Conservation (phyloP, 305 asterid genomes). For the Salvia sclarea region DNA sequence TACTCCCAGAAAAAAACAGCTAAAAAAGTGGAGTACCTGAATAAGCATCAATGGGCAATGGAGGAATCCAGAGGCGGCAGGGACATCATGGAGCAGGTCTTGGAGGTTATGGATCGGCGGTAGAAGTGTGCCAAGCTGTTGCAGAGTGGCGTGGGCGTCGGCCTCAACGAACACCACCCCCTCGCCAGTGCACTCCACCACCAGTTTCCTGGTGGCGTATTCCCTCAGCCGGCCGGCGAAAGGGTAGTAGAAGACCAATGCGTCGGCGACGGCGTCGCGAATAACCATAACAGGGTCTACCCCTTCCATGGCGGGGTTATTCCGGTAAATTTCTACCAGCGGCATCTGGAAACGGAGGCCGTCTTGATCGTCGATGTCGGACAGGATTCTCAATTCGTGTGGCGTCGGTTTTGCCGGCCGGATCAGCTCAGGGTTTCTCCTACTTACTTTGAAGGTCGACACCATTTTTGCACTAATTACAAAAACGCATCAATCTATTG, state of each 20-base stretch:
- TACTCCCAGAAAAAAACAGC: not conserved
- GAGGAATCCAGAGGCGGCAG: constrained; percentile 43
- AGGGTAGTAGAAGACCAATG: constrained; percentile 64
- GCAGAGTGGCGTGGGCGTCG: constrained; percentile 19
- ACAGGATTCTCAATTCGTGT: constrained; percentile 45
- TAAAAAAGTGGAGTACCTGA: constrained; percentile 56
- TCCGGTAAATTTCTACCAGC: constrained; percentile 47
- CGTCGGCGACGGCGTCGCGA: constrained; percentile 48
- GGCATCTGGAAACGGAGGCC: constrained; percentile 71
- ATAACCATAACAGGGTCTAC: constrained; percentile 24
- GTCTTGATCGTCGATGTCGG: constrained; percentile 74
- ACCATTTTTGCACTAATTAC: constrained; percentile 27
- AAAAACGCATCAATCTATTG: not conserved
- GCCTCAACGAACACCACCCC: constrained; percentile 64
- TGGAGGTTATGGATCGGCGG: constrained; percentile 57
- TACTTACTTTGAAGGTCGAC: constrained; percentile 43
- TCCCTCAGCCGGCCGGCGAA: constrained; percentile 62
- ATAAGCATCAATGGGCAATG: constrained; percentile 51
- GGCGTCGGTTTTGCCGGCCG: constrained; percentile 67
- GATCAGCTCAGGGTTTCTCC: constrained; percentile 50
- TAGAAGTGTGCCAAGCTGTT: constrained; percentile 52
- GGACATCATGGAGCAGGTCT: constrained; percentile 53
- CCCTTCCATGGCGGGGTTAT: constrained; percentile 26
- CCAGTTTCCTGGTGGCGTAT: constrained; percentile 45
- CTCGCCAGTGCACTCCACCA: constrained; percentile 68